Evolutionary conservation across 2,329 filamentous ascomycete species (phyloP).

Genomic region (Hymenoscyphus repandus): DNA sequence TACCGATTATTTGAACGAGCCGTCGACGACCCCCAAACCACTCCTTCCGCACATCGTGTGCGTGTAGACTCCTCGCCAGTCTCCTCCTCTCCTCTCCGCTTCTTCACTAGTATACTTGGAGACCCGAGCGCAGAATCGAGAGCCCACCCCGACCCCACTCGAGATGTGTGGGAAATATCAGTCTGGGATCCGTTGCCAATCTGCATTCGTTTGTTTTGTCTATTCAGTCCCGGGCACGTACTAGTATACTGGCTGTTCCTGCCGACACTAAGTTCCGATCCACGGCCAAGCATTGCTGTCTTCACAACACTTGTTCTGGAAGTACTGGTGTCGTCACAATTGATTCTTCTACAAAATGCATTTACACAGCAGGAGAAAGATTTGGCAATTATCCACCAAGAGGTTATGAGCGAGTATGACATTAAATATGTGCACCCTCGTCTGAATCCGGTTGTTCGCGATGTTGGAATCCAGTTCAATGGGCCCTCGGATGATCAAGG

Average conservation of each 20-base stretch:
- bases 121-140: slow-evolving; percentile 71
- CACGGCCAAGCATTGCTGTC: slow-evolving; percentile 78
- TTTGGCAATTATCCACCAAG: slow-evolving; percentile 74
- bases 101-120: slow-evolving; percentile 63
- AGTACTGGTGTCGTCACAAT: slow-evolving; percentile 67
- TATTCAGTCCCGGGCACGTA: slow-evolving; percentile 93
- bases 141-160: slow-evolving; percentile 73
- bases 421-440: slow-evolving; percentile 90
- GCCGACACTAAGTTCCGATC: slow-evolving; percentile 69
- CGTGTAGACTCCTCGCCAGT: slow-evolving; percentile 79
- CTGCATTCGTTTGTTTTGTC: slow-evolving; percentile 74
- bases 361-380: slow-evolving; percentile 87
- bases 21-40: slow-evolving; percentile 70
- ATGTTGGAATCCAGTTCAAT: slow-evolving; percentile 75
- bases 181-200: slow-evolving; percentile 92
- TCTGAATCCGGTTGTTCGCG: slow-evolving; percentile 72
- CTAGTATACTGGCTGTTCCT: slow-evolving; percentile 85
- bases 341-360: slow-evolving; percentile 65
- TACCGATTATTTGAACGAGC: slow-evolving; percentile 89
- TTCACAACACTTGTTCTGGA: slow-evolving; percentile 77
- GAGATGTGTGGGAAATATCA: slow-evolving; percentile 91
- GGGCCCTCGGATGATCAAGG: slow-evolving; percentile 24
- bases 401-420: slow-evolving; percentile 94
- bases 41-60: slow-evolving; percentile 83
- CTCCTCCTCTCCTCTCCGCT: slow-evolving; percentile 71